phyloP scores from a whole-genome alignment of 2,329 filamentous ascomycete species.

The Penicillium freii region DNA sequence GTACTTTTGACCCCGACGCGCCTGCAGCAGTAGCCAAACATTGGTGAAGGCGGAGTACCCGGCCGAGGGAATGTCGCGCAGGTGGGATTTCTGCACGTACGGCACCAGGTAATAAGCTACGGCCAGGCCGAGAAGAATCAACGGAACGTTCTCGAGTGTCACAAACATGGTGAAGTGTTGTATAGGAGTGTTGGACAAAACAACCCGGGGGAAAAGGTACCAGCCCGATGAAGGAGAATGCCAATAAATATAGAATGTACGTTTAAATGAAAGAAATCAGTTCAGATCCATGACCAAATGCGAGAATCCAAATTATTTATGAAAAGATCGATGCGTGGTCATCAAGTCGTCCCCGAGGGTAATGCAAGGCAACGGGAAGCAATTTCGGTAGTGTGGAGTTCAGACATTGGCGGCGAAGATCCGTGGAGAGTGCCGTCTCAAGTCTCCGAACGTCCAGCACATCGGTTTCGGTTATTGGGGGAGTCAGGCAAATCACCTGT shows the following conservation, averaged over 20 bases:
- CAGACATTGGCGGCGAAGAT: slow-evolving; percentile 2
- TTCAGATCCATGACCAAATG: neutral
- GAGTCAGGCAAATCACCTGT: slow-evolving; percentile 6
- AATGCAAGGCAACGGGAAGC: slow-evolving; percentile 17
- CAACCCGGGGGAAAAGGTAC: neutral
- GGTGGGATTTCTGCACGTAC: slow-evolving; percentile 55
- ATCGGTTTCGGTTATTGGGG: slow-evolving; percentile 18
- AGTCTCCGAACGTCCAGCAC: slow-evolving; percentile 10
- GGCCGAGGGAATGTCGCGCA: slow-evolving; percentile 53
- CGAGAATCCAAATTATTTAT: slow-evolving; percentile 19
- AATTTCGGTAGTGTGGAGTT: slow-evolving; percentile 22
- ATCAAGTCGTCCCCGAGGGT: slow-evolving; percentile 21
- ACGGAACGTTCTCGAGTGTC: slow-evolving; percentile 34
- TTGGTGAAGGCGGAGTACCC: slow-evolving; percentile 66
- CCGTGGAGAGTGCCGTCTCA: slow-evolving; percentile 20
- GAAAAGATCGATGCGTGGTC: neutral
- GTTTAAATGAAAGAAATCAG: neutral
- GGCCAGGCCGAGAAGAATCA: slow-evolving; percentile 49
- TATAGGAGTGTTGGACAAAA: slow-evolving; percentile 1
- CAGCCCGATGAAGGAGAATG: neutral
- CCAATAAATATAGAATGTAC: neutral
- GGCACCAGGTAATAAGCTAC: slow-evolving; percentile 58
- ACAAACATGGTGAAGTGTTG: slow-evolving; percentile 30
- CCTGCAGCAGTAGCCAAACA: slow-evolving; percentile 71
- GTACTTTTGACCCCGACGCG: slow-evolving; percentile 65